Conservation (phyloP, 1,284 basidiomycete genomes). For the Fomitopsis betulina region DNA sequence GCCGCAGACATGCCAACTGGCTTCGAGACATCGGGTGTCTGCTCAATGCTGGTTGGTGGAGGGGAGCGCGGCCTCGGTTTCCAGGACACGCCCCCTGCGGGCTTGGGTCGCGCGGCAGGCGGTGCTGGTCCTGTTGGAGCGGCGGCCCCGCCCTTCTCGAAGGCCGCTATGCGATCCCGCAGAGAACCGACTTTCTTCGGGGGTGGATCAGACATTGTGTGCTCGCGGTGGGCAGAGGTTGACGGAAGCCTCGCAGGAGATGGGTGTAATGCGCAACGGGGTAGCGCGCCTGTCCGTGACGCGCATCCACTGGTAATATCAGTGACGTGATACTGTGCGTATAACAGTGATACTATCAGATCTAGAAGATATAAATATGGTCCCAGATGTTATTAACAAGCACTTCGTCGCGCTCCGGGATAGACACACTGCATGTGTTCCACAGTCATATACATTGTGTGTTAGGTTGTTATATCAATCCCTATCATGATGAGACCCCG, state of each 20-base stretch:
- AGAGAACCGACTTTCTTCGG: conserved; percentile 67
- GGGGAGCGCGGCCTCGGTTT: conserved; percentile 60
- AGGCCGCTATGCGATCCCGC: conserved; percentile 79
- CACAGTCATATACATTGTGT: too few species aligned
- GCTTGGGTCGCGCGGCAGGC: conserved; percentile 64
- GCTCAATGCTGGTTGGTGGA: conserved; percentile 19
- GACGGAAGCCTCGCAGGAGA: neutral
- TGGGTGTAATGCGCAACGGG: neutral
- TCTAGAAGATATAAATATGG: neutral
- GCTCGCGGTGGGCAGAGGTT: neutral
- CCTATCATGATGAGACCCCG: too few species aligned
- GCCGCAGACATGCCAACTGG: conserved; percentile 65
- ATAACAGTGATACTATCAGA: neutral
- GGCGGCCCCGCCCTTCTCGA: conserved; percentile 53
- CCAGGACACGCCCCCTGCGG: conserved; percentile 58
- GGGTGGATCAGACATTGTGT: conserved; percentile 30
- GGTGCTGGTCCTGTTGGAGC: conserved; percentile 31
- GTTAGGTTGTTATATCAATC: too few species aligned
- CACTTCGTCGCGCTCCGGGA: neutral
- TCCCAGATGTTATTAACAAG: too few species aligned
- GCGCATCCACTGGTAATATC: neutral
- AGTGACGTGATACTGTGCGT: neutral
- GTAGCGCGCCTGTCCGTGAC: neutral
- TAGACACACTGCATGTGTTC: too few species aligned
- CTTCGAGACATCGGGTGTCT: conserved; percentile 22